Base-by-base conservation (phyloP, 192 early-diverging fungal species). In the Coemansia sp. region DNA sequence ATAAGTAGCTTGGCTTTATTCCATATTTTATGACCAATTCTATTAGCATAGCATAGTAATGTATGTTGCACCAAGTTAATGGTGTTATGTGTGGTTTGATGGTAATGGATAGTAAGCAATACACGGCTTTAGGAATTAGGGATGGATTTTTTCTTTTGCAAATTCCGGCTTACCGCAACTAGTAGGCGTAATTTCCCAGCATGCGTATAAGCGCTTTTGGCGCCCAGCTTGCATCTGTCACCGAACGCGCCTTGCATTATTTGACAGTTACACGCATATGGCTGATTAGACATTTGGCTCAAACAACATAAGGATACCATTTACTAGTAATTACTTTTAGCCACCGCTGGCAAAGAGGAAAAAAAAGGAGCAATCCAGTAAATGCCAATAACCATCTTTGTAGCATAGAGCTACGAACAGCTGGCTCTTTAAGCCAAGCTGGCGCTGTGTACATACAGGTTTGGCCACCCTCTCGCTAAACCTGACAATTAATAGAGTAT, bases 71-170 rank as follows among this genome's bases (percentile, higher is more conserved):
- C 32, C 6, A 34, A 34, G 32, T 9, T 34, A 34, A 34, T 34
- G 32, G 32, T 2, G 32, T 6, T 10, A 34, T 34, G 32, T 34
- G 10, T 34, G 32, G 32, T 34, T 34, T 9, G 32, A 34, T 34
- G 32, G 32, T 34, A 34, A 34, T 34, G 6, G 10, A 34, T 34
- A 34, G 32, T 34, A 49, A 49, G 47, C 47, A 49, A 49, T 28
- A 49, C 26, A 26, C 23, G 2, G 23, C 23, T 26, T 26, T 26
- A 26, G 23, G 23, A 26, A 26, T 26, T 26, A 26, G 23, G 23
- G 47, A 9, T 49, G n/a, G n/a, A n/a, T n/a, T n/a, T n/a, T n/a
- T n/a, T n/a, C 3, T 49, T 49, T 34, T 34, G 32, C 7, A 34
- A 34, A 34, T 34, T 34, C 32, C 10, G 6, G 32, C 32, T 7